phyloP scores from a whole-genome alignment of 352 stramenopile species.

The Pythium sukuiense region DNA sequence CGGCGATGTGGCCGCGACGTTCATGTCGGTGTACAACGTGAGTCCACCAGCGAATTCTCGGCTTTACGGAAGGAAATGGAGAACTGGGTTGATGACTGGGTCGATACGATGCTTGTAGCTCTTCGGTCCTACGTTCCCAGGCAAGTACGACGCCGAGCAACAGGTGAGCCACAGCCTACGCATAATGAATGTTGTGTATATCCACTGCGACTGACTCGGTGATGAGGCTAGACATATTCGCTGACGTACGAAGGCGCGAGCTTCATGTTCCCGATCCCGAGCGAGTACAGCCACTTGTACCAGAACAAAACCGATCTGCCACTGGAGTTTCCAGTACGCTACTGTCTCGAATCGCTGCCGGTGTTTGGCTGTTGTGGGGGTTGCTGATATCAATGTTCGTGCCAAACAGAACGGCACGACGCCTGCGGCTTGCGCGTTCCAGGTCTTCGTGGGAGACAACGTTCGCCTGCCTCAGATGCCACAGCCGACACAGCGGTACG shows the following conservation, averaged over 20 bases:
- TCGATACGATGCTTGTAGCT: conserved; percentile 35
- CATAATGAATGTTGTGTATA: not conserved
- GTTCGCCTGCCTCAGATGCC: conserved; percentile 39
- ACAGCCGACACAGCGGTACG: conserved; percentile 49
- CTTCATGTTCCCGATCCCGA: conserved; percentile 78
- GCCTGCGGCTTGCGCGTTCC: conserved; percentile 65
- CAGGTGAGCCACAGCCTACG: conserved; percentile 35
- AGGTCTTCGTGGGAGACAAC: conserved; percentile 64
- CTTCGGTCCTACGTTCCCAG: conserved; percentile 84
- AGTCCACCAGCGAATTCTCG: not conserved
- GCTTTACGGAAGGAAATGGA: not conserved
- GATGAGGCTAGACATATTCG: conserved; percentile 53
- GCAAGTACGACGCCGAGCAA: conserved; percentile 60
- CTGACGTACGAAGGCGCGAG: conserved; percentile 72
- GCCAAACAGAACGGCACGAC: conserved; percentile 68
- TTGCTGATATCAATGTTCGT: not conserved
- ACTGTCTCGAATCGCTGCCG: not conserved
- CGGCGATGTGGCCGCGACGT: conserved; percentile 72
- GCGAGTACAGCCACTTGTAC: conserved; percentile 72
- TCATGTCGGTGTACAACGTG: conserved; percentile 90
- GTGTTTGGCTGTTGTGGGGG: not conserved
- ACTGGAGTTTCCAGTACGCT: conserved; percentile 73
- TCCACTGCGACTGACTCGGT: not conserved
- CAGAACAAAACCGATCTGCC: conserved; percentile 74
- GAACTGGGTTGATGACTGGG: not conserved